phyloP scores from a whole-genome alignment of 2,329 filamentous ascomycete genomes.

The Cryphonectria parasitica region DNA sequence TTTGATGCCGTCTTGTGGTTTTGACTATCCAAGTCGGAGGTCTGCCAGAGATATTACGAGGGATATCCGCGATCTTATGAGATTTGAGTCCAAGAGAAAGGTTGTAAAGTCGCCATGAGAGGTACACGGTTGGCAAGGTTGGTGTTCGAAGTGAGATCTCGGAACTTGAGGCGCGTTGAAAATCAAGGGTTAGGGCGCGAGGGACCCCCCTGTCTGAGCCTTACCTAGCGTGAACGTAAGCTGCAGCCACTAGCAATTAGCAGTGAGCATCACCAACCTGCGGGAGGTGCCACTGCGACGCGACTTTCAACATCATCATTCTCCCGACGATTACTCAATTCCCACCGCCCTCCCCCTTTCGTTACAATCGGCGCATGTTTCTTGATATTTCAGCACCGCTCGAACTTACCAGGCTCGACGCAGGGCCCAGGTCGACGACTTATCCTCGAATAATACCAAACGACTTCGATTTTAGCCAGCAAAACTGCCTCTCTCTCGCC shows the following conservation, averaged over 20 bases:
- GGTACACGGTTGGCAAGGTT: background rate
- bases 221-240: background rate
- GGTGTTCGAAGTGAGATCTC: background rate
- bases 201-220: background rate
- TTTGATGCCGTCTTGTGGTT: background rate
- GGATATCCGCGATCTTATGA: background rate
- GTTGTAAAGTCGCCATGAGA: background rate
- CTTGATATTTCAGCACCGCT: background rate
- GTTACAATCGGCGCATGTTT: background rate
- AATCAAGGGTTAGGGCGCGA: constrained; percentile 10
- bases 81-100: background rate
- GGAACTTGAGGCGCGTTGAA: constrained; percentile 3
- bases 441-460: background rate
- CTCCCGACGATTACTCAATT: background rate
- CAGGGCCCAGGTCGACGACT: background rate
- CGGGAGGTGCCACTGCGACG: constrained; percentile 1
- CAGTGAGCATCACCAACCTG: background rate
- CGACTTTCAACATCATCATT: constrained; percentile 2
- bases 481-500: background rate
- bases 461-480: background rate
- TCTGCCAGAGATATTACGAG: background rate
- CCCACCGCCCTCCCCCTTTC: background rate
- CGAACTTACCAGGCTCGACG: background rate
- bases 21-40: background rate
- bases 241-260: background rate